phyloP scores from a whole-genome alignment of 2,329 filamentous ascomycete species.

The Monilinia laxa region DNA sequence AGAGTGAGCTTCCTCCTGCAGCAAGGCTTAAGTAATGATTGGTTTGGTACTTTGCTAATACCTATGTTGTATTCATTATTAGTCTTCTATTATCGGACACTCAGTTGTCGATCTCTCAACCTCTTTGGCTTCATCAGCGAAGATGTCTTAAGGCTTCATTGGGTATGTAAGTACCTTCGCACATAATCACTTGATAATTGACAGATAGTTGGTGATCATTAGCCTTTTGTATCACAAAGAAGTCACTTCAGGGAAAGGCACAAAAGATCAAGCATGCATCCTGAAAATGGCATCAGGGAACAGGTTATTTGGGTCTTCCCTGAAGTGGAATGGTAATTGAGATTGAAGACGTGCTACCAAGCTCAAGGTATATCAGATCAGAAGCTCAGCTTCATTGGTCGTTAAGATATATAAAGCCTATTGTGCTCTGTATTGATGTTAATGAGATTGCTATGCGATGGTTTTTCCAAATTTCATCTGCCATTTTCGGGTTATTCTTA shows the following conservation, averaged over 20 bases:
- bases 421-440: neutral
- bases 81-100: neutral
- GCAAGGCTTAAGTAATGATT: too few species aligned
- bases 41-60: neutral
- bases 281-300: too few species aligned
- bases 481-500: too few species aligned
- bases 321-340: neutral
- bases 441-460: neutral
- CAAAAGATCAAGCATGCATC: too few species aligned
- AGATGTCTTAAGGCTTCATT: neutral
- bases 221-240: too few species aligned
- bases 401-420: neutral
- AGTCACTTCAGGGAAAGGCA: too few species aligned
- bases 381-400: neutral
- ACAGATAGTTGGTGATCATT: accelerated
- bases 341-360: neutral
- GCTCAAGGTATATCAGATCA: neutral
- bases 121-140: neutral
- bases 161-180: neutral
- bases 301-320: neutral
- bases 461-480: too few species aligned
- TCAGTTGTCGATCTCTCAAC: neutral
- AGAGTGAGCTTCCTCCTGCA: neutral
- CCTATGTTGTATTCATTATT: neutral
- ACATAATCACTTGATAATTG: neutral